Percentiles rank a stretch among this genome's conserved stretches.
Conservation (phyloP, 129 eudicot species). For the Chrysanthemum lavandulifolium region DNA sequence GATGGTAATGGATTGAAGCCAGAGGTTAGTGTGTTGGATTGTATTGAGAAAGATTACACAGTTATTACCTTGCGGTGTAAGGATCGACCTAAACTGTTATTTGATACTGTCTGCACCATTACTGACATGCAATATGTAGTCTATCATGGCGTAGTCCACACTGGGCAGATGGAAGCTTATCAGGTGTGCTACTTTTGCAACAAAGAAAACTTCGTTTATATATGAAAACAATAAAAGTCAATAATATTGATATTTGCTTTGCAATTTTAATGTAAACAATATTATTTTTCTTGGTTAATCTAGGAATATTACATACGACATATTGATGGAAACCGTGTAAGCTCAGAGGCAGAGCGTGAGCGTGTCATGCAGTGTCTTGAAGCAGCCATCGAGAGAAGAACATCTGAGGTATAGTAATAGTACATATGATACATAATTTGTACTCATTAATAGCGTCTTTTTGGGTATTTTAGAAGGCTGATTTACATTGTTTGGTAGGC, state of each 20-base stretch:
- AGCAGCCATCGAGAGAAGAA: slow-evolving; percentile 83
- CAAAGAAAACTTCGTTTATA: no score
- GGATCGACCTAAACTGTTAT: slow-evolving; percentile 80
- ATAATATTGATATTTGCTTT: no score
- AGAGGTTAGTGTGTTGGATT: slow-evolving; percentile 50
- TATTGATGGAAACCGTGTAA: slow-evolving; percentile 69
- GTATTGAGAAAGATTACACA: slow-evolving; percentile 69
- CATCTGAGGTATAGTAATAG: slow-evolving; percentile 51
- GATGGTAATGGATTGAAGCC: slow-evolving; percentile 39
- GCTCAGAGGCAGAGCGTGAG: slow-evolving; percentile 78
- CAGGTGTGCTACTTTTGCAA: slow-evolving; percentile 41
- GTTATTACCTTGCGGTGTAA: slow-evolving; percentile 69
- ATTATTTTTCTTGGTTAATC: not conserved
- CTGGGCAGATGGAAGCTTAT: slow-evolving; percentile 72
- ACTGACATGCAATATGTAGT: slow-evolving; percentile 91
- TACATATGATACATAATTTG: not conserved
- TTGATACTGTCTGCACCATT: slow-evolving; percentile 73
- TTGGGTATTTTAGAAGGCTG: not conserved
- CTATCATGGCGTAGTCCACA: slow-evolving; percentile 75
- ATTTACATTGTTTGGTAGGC: slow-evolving; percentile 40
- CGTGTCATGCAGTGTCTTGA: slow-evolving; percentile 77
- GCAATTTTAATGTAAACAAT: no score
- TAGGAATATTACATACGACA: slow-evolving; percentile 83
- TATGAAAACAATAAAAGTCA: no score
- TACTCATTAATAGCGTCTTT: no score